These are phyloP conservation scores for Xenosphaeropsis pyriputrescens DNA, from an alignment of 2,329 filamentous ascomycete species.

Conservation along the genomic window DNA sequence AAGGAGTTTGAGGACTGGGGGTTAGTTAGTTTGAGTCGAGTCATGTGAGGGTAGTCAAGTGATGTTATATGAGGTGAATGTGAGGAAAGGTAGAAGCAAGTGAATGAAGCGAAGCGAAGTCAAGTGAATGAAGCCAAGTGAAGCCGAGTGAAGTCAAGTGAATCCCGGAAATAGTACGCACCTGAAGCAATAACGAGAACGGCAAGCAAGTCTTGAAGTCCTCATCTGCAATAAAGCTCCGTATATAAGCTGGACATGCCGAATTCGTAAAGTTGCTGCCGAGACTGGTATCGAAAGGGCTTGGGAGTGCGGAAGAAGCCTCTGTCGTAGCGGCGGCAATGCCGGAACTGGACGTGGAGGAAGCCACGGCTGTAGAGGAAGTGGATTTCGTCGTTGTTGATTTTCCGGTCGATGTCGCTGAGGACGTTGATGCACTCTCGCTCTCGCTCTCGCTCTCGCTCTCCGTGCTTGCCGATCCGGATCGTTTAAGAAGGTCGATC, in stretches of 20 bases:
- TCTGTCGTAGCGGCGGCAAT: constrained; percentile 8
- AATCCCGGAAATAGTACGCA: constrained; percentile 26
- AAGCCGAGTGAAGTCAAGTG: neutral
- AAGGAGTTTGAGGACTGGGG: constrained; percentile 66
- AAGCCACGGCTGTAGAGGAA: neutral
- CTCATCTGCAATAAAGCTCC: constrained; percentile 11
- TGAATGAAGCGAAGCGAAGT: neutral
- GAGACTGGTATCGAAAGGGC: constrained; percentile 51
- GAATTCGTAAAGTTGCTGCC: constrained; percentile 43
- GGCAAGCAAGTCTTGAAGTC: constrained; percentile 50
- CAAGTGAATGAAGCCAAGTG: neutral
- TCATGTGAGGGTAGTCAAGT: too few species aligned
- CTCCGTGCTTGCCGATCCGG: too few species aligned
- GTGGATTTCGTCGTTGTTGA: constrained; percentile 2
- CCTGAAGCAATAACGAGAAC: constrained; percentile 70
- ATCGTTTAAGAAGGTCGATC: too few species aligned
- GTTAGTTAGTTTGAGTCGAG: neutral
- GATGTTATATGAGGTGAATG: neutral
- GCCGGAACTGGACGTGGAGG: constrained; percentile 4
- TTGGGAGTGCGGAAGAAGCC: constrained; percentile 33
- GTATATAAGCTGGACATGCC: constrained; percentile 15
- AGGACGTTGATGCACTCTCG: neutral
- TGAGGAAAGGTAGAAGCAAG: neutral
- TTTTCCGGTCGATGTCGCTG: too few species aligned
- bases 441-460: too few species aligned